Conservation (phyloP, 345 rosid species). For the Mercurialis annua region DNA sequence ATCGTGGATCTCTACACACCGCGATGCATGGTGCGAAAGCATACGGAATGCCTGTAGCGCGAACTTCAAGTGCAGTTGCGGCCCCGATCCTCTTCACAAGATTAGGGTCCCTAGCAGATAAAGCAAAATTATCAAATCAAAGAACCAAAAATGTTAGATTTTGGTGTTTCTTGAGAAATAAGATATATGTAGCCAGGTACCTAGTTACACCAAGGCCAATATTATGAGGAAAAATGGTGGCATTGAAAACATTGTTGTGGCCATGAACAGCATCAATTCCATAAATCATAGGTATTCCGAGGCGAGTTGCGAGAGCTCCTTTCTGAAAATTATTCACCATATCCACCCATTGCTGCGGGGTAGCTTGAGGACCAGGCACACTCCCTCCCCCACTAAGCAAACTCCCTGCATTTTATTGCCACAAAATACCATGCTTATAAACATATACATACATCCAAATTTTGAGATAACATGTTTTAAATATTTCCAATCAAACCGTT, state of each 20-base stretch:
- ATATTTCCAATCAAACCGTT: too few species aligned
- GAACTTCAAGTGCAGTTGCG: conserved; percentile 30
- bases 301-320: conserved; percentile 30
- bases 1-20: conserved; percentile 34
- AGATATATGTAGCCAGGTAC: conserved; percentile 17
- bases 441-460: too few species aligned
- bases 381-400: conserved; percentile 43
- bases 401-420: conserved; percentile 31
- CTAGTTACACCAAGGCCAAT: conserved; percentile 48
- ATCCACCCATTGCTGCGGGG: conserved; percentile 32
- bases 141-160: too few species aligned
- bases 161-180: too few species aligned
- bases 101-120: conserved; percentile 29
- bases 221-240: conserved; percentile 48
- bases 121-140: too few species aligned
- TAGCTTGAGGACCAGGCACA: conserved; percentile 26
- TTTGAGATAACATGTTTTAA: too few species aligned
- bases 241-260: conserved; percentile 41
- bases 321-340: conserved; percentile 35
- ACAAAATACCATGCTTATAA: too few species aligned
- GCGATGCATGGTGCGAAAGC: conserved; percentile 30
- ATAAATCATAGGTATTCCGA: conserved; percentile 45
- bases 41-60: conserved; percentile 34
- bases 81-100: conserved; percentile 29
- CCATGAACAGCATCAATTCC: conserved; percentile 42